A percentile compares a stretch with the other conserved stretches of the same genome.
Evolutionary conservation across 139 green algal species (phyloP).

Genomic region (Ostreobium quekettii): DNA sequence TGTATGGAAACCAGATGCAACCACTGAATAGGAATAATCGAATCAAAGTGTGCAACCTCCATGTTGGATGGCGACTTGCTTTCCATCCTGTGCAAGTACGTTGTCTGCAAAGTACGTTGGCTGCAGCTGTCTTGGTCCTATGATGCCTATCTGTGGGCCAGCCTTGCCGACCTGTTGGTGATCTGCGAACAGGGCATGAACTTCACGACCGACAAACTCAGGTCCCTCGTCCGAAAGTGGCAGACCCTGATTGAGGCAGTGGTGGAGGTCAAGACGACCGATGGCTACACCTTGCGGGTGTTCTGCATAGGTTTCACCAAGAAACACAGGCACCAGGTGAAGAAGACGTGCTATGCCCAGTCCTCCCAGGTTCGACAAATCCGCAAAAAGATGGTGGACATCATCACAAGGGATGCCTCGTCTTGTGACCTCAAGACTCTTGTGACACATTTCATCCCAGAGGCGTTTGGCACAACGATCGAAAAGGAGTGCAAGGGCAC

Average conservation of each 20-base stretch:
- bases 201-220: conserved; percentile 99
- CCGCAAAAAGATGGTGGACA: conserved; percentile 97
- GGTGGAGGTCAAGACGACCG: conserved; percentile 98
- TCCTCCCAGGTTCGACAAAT: conserved; percentile 67
- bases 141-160: too few species aligned
- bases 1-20: too few species aligned
- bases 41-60: too few species aligned
- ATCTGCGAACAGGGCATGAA: conserved; percentile 95
- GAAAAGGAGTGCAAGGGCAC: conserved; percentile 82
- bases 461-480: conserved; percentile 97
- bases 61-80: too few species aligned
- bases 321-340: conserved; percentile 83
- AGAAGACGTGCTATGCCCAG: conserved; percentile 93
- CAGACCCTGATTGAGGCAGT: conserved; percentile 96
- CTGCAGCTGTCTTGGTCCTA: too few species aligned
- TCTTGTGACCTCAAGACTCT: conserved; percentile 96
- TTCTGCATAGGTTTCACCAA: conserved; percentile 99
- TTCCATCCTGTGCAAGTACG: too few species aligned
- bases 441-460: conserved; percentile 97
- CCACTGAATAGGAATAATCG: too few species aligned
- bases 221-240: conserved; percentile 98
- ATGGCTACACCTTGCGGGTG: conserved; percentile 93
- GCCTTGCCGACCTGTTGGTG: conserved; percentile 3
- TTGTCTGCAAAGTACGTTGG: too few species aligned
- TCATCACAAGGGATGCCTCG: conserved; percentile 88